Base-by-base conservation (phyloP, 352 stramenopile genomes). In the Phytophthora aleatoria region DNA sequence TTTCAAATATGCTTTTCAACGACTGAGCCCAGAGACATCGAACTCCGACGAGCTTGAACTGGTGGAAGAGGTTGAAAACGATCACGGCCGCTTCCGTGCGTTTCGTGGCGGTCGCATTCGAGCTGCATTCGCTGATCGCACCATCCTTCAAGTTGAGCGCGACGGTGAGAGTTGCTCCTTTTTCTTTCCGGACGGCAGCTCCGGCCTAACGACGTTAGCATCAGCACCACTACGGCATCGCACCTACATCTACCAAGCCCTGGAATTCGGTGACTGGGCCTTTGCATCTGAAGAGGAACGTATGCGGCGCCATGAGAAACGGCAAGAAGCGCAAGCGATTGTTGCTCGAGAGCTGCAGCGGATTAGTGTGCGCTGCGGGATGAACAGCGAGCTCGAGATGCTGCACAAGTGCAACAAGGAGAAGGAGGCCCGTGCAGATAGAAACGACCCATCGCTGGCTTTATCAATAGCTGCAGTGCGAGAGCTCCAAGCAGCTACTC, bases 231-330 rank as follows among this genome's bases (percentile, higher is more conserved):
- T 76, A 2, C 42, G 48, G 15, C 71, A 87, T 48, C 70, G 71
- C n/a, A 16, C 20, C 6, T 94, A 92, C 65, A 76, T 92, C 35
- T 67, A 72, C 35, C 52, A 76, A 8, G 80, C 83, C 10, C 39
- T 85, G 24, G 73, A 89, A 57, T 94, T 92, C 33, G 73, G 65
- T 5, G 71, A 87, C 54, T 94, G 85, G 85, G 81, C 83, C 9
- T 86, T 87, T 52, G 67, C 77, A 41, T 74, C 79, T 5, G 76
- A 72, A n/a, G 62, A 78, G 24, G 61, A 91, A 51, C 79, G 83
- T 5, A 79, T 89, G 59, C 41, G 67, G 13, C 65, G 74, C 1
- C 62, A 90, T 39, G 41, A 62, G 27, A 69, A 67, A 26, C 69
- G 63, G 8, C 72, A 83, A 27, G 58, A 73, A 31, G 61, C 57